Percentiles rank a stretch among this genome's conserved stretches.
These are phyloP conservation scores for Symbiodinium natans DNA, from an alignment of 73 alveolate species.

Conservation along the genomic window DNA sequence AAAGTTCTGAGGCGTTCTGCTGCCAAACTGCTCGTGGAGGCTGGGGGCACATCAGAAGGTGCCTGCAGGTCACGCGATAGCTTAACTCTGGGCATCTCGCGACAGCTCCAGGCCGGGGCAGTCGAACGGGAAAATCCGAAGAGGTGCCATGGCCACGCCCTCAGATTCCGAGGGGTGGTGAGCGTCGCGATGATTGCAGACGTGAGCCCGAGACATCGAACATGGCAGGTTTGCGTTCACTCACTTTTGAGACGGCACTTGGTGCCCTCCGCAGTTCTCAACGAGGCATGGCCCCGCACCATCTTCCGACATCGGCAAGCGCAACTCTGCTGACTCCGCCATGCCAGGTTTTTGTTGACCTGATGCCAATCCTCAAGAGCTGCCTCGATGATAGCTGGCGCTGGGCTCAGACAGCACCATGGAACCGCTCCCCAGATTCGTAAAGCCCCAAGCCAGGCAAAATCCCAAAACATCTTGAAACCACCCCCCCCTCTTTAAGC, in stretches of 20 bases:
- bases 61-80: too few relatives aligned
- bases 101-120: conserved; percentile 68
- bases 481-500: not conserved
- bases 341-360: conserved; percentile 53
- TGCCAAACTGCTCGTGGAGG: conserved; percentile 93
- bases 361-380: conserved; percentile 90
- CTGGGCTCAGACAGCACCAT: not conserved
- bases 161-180: not conserved
- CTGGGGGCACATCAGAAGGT: not conserved
- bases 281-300: conserved; percentile 27
- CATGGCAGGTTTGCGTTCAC: conserved; percentile 49
- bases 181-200: not conserved
- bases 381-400: conserved; percentile 90
- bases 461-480: too few relatives aligned
- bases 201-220: not conserved
- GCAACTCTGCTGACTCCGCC: too few relatives aligned
- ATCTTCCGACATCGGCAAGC: too few relatives aligned
- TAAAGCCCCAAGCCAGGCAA: too few relatives aligned
- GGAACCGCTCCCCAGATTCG: too few relatives aligned
- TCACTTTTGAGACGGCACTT: conserved; percentile 73
- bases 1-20: conserved; percentile 9
- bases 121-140: conserved; percentile 83
- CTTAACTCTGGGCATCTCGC: too few relatives aligned
- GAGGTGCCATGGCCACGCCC: conserved; percentile 35
- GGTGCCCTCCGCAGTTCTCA: conserved; percentile 68